Conservation (phyloP, 2,329 filamentous ascomycete genomes). For the Fusarium sp. region DNA sequence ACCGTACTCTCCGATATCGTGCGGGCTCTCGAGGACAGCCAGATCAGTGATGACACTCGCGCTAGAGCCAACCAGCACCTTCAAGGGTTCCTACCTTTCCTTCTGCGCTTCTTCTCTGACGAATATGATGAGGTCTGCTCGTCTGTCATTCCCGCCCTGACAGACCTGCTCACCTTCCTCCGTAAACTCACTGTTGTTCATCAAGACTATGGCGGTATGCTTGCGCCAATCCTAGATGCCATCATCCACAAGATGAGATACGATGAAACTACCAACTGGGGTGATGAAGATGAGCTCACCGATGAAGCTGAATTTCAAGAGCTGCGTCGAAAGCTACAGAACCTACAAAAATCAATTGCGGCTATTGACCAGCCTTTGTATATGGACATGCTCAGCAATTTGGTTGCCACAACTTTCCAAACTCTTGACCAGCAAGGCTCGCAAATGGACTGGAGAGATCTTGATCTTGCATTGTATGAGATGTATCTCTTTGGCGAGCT, state of each 20-base stretch:
- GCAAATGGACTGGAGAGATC: conserved; percentile 91
- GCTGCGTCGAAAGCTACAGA: conserved; percentile 87
- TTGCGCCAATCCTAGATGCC: conserved; percentile 88
- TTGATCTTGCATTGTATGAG: conserved; percentile 93
- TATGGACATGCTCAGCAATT: conserved; percentile 85
- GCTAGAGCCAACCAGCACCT: conserved; percentile 84
- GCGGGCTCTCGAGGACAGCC: conserved; percentile 79
- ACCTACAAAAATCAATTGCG: conserved; percentile 92
- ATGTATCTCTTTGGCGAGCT: conserved; percentile 97
- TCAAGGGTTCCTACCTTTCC: conserved; percentile 84
- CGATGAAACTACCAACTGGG: conserved; percentile 94
- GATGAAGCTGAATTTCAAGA: conserved; percentile 99
- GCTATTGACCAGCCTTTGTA: conserved; percentile 90
- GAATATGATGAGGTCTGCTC: conserved; percentile 99
- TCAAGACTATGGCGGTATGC: conserved; percentile 80
- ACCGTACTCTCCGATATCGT: conserved; percentile 89
- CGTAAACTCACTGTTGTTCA: conserved; percentile 83
- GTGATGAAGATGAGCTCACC: conserved; percentile 91
- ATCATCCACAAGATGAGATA: conserved; percentile 98
- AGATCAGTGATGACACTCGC: conserved; percentile 72
- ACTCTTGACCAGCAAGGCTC: conserved; percentile 79
- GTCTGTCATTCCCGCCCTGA: conserved; percentile 92
- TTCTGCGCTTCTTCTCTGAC: conserved; percentile 95
- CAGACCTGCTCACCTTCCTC: conserved; percentile 90
- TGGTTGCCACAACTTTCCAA: conserved; percentile 89